phyloP scores from a whole-genome alignment of 352 stramenopile genomes.

The Hyaloperonospora arabidopsidis region DNA sequence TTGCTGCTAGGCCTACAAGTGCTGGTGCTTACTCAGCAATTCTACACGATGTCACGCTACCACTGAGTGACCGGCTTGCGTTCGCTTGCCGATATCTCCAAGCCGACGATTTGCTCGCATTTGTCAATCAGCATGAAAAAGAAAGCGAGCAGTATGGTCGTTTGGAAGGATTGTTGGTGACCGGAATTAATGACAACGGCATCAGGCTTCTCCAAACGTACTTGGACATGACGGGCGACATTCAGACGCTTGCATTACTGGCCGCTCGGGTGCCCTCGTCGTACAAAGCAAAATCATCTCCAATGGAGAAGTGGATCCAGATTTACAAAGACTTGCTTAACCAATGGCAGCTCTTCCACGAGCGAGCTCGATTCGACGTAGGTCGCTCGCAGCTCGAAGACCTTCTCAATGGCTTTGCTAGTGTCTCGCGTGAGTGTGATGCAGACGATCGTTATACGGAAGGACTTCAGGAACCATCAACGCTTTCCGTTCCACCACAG shows the following conservation, averaged over 20 bases:
- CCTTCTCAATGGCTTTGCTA: slow-evolving; percentile 68
- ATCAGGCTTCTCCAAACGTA: slow-evolving; percentile 88
- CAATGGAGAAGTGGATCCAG: slow-evolving; percentile 84
- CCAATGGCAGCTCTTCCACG: slow-evolving; percentile 90
- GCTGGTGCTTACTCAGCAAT: slow-evolving; percentile 61
- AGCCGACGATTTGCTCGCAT: slow-evolving; percentile 74
- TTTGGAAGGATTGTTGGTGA: slow-evolving; percentile 88
- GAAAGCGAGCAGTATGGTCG: slow-evolving; percentile 78
- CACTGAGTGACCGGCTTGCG: slow-evolving; percentile 83
- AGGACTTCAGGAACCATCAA: slow-evolving; percentile 35
- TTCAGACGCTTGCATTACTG: slow-evolving; percentile 88
- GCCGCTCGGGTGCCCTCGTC: slow-evolving; percentile 54
- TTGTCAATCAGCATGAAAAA: slow-evolving; percentile 70
- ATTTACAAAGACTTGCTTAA: slow-evolving; percentile 90
- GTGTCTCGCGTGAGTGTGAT: slow-evolving; percentile 43
- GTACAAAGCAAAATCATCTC: slow-evolving; percentile 46
- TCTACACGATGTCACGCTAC: slow-evolving; percentile 80
- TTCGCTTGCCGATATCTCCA: slow-evolving; percentile 89
- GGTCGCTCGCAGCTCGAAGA: slow-evolving; percentile 85
- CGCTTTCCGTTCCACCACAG: slow-evolving; percentile 67
- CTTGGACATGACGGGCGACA: slow-evolving; percentile 83
- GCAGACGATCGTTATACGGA: slow-evolving; percentile 41
- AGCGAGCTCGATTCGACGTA: slow-evolving; percentile 89
- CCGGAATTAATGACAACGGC: slow-evolving; percentile 74
- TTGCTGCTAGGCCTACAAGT: slow-evolving; percentile 26